Evolutionary conservation across 352 stramenopile species (phyloP).

Genomic region (Saprolegnia diclina): DNA sequence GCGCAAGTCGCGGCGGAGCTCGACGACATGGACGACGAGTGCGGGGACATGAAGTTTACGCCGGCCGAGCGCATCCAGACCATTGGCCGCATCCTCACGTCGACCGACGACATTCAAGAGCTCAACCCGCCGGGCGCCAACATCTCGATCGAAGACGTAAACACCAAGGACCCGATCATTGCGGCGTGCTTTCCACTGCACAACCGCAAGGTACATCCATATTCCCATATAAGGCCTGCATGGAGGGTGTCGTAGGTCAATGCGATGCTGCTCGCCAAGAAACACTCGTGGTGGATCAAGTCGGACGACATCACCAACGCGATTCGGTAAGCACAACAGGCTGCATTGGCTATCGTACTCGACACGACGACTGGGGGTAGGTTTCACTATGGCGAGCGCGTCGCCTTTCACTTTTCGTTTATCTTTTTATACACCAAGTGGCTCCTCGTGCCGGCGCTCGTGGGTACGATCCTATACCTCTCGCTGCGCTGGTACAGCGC

Average conservation of each 20-base stretch:
- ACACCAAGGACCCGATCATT: constrained; percentile 67
- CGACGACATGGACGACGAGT: constrained; percentile 19
- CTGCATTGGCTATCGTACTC: neutral
- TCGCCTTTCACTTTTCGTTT: constrained; percentile 84
- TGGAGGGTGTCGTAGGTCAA: too few species aligned
- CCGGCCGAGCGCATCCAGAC: constrained; percentile 78
- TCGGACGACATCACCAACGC: constrained; percentile 79
- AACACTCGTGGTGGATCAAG: constrained; percentile 63
- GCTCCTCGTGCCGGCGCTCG: constrained; percentile 51
- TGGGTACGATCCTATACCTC: constrained; percentile 58
- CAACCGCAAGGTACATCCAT: constrained; percentile 55
- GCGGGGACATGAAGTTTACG: constrained; percentile 72
- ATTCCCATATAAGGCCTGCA: too few species aligned
- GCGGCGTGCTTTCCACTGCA: constrained; percentile 77
- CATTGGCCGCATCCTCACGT: constrained; percentile 83
- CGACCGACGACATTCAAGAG: constrained; percentile 56
- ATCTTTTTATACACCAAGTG: constrained; percentile 82
- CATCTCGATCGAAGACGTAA: constrained; percentile 76
- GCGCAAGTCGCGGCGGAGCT: neutral
- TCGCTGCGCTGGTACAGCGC: constrained; percentile 61
- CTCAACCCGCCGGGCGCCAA: constrained; percentile 70
- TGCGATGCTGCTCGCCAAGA: constrained; percentile 59
- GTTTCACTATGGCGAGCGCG: constrained; percentile 76
- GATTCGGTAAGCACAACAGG: constrained; percentile 40
- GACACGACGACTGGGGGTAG: constrained; percentile 77